phyloP scores from a whole-genome alignment of 2,329 filamentous ascomycete species.

The Stachybotrys elegans region DNA sequence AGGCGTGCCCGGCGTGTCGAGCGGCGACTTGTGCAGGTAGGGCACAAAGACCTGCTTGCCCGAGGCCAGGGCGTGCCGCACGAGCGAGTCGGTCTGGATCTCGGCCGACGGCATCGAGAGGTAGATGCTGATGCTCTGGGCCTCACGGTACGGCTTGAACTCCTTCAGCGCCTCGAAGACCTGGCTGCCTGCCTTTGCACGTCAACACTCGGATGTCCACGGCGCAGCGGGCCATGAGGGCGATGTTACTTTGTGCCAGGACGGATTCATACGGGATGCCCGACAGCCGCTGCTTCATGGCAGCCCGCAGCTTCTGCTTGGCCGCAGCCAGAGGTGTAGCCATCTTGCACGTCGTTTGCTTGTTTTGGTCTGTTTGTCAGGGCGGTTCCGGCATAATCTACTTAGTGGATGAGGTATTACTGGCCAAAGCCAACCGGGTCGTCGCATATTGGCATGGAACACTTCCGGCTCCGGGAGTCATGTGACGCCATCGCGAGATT shows the following conservation, averaged over 20 bases:
- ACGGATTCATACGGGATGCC: constrained; percentile 58
- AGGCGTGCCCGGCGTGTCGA: constrained; percentile 48
- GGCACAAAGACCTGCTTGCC: constrained; percentile 91
- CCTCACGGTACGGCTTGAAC: constrained; percentile 70
- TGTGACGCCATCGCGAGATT: too few species aligned
- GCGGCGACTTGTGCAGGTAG: constrained; percentile 66
- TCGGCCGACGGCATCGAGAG: constrained; percentile 89
- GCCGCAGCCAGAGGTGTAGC: constrained; percentile 53
- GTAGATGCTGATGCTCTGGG: constrained; percentile 76
- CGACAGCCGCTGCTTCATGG: constrained; percentile 64
- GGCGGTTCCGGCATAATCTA: too few species aligned
- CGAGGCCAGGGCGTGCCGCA: constrained; percentile 68
- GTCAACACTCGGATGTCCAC: constrained; percentile 12
- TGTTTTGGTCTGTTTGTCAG: too few species aligned
- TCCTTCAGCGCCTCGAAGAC: constrained; percentile 61
- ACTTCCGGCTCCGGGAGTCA: not conserved
- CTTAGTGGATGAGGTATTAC: too few species aligned
- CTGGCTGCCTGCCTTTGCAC: constrained; percentile 49
- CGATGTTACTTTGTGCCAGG: constrained; percentile 61
- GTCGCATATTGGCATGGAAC: too few species aligned
- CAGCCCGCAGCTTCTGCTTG: constrained; percentile 70
- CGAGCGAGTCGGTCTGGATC: constrained; percentile 76
- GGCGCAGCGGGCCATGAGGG: constrained; percentile 3
- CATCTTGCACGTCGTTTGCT: too few species aligned
- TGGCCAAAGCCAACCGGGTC: too few species aligned